These are phyloP conservation scores for Phialophora verrucosa DNA, from an alignment of 2,329 filamentous ascomycete species.

Conservation along the genomic window DNA sequence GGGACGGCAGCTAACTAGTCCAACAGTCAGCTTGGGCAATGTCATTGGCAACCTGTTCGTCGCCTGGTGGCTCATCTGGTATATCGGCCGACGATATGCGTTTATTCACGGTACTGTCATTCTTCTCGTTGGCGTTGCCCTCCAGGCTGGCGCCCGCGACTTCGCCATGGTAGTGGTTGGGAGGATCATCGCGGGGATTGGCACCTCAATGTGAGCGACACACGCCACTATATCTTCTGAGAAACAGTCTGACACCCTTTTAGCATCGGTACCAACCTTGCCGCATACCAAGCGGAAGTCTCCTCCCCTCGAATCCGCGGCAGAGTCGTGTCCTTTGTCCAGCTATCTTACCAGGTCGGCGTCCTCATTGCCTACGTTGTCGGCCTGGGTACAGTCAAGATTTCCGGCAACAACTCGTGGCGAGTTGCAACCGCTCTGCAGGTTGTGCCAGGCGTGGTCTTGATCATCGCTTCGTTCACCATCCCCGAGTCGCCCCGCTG, in stretches of 20 bases:
- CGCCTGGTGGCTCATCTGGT: neutral
- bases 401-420: neutral
- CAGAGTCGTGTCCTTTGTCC: constrained; percentile 34
- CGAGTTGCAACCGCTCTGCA: constrained; percentile 50
- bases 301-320: constrained; percentile 8
- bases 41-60: neutral
- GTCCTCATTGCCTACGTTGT: constrained; percentile 54
- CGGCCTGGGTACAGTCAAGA: constrained; percentile 46
- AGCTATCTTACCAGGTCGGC: constrained; percentile 54
- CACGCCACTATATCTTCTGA: neutral
- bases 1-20: neutral
- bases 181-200: neutral
- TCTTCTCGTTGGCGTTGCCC: neutral
- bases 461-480: constrained; percentile 48
- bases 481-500: constrained; percentile 48
- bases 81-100: neutral
- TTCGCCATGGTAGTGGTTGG: neutral
- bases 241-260: neutral
- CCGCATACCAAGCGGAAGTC: constrained; percentile 4
- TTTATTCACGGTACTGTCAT: neutral
- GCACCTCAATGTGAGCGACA: neutral
- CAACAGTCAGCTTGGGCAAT: neutral
- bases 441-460: constrained; percentile 49
- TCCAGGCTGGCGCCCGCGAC: neutral
- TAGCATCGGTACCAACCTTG: neutral